Evolutionary conservation across 441 rosid genomes (phyloP), one percentile per base, ranked within the genome.

Genomic region (Syzygium malaccense): DNA sequence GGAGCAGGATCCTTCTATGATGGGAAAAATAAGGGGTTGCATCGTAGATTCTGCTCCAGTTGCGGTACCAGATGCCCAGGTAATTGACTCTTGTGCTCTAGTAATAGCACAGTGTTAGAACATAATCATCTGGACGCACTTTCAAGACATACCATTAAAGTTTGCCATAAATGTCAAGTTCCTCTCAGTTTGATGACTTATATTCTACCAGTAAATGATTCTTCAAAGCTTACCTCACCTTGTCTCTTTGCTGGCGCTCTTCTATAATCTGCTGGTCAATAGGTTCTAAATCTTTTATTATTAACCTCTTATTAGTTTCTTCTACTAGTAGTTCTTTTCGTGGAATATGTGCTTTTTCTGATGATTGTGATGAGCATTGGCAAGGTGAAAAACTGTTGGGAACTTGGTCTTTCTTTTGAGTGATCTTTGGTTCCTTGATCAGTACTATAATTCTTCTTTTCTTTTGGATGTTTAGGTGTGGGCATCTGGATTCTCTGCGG

Each of bases 41-140:
- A 93, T 98, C 84, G 97, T 98, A 51, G 99, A 98, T 92, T 98
- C 99, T 90, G 99, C 99, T 80, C 99, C 99, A 55, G 99, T 96
- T 87, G 99, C 99, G 23, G 94, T 95, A 78, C 94, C 98, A 88
- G 99, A 98, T 87, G 98, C 99, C 75, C 97, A 95, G 95, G 99
- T 96, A 95, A 91, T 89, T 88, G 80, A 87, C 87, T 56, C 86
- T 88, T 88, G 68, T 88, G 49, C 66, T 51, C 64, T 79, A 64
- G 66, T 85, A 28, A 37, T 28, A 20, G 41, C 86, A 85, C n/a
- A 5, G 20, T 54, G 26, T 84, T 51, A 84, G 33, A 48, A 51
- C 57, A 30, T 55, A 18, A 55, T 55, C n/a, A 33, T 57, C 41
- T 85, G 45, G 41, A 5, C 0, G 1, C 80, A 71, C 80, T 71